These are phyloP conservation scores for Neonothopanus nambi DNA, from an alignment of 1,284 basidiomycete species.

Conservation along the genomic window DNA sequence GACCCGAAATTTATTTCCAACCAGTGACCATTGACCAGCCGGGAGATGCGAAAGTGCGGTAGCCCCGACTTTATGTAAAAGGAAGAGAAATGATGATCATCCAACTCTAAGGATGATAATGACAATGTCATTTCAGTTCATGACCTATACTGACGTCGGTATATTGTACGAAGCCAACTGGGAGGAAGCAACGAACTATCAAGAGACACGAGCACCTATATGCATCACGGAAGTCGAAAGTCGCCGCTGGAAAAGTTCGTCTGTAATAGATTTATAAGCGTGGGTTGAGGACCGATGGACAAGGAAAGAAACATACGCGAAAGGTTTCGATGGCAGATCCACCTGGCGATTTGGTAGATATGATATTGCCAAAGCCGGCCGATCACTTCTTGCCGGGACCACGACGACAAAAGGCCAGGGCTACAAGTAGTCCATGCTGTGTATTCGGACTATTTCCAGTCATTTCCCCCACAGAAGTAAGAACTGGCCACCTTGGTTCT, in stretches of 20 bases:
- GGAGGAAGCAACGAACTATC: slow-evolving; percentile 4
- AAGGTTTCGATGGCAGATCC: not conserved
- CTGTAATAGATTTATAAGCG: not conserved
- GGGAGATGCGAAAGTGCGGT: no score
- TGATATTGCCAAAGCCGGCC: not conserved
- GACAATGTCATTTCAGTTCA: no score
- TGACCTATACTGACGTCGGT: slow-evolving; percentile 8
- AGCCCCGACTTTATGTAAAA: no score
- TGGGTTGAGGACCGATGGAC: slow-evolving; percentile 6
- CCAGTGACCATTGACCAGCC: no score
- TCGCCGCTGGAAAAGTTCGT: not conserved
- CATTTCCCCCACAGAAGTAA: slow-evolving; percentile 8
- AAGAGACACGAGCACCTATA: not conserved
- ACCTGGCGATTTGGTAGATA: slow-evolving; percentile 7
- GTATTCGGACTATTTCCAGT: slow-evolving; percentile 4
- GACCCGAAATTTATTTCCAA: no score
- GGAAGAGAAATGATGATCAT: no score
- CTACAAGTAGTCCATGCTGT: not conserved
- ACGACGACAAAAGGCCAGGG: not conserved
- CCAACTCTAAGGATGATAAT: no score
- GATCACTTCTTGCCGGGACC: slow-evolving; percentile 4
- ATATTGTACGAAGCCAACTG: not conserved
- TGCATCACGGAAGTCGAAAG: slow-evolving; percentile 4
- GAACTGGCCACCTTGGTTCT: slow-evolving; percentile 38
- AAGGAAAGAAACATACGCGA: slow-evolving; percentile 3